Conservation (phyloP, 208 protist genomes). For the Jaenimonas drosophilae region DNA sequence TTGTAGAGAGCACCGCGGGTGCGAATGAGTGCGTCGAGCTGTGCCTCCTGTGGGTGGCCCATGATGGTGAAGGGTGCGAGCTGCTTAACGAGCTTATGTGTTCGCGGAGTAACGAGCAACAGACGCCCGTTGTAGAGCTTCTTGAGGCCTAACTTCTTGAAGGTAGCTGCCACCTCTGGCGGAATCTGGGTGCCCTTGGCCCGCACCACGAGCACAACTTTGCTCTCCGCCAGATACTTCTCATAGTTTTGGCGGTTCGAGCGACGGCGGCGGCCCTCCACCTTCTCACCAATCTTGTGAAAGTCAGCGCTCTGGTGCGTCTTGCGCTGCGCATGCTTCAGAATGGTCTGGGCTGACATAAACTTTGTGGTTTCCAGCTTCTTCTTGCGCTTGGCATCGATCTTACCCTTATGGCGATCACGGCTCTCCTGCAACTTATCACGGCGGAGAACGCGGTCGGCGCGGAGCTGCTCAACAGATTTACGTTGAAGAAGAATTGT, state of each 20-base stretch:
- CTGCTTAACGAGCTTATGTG: slow-evolving; percentile 61
- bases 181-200: slow-evolving; percentile 76
- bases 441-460: slow-evolving; percentile 68
- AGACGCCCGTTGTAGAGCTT: slow-evolving; percentile 79
- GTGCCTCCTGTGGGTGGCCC: slow-evolving; percentile 56
- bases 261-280: slow-evolving; percentile 29
- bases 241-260: slow-evolving; percentile 14
- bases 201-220: slow-evolving; percentile 63
- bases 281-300: slow-evolving; percentile 74
- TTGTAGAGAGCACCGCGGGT: slow-evolving; percentile 74
- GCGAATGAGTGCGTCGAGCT: slow-evolving; percentile 74
- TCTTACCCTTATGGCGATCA: slow-evolving; percentile 66
- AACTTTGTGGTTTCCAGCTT: slow-evolving; percentile 84
- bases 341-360: slow-evolving; percentile 71
- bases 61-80: slow-evolving; percentile 72
- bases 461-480: slow-evolving; percentile 82
- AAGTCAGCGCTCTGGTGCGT: slow-evolving; percentile 56
- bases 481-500: slow-evolving; percentile 87
- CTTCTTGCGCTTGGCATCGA: slow-evolving; percentile 78
- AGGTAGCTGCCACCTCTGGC: slow-evolving; percentile 53
- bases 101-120: slow-evolving; percentile 38
- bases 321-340: slow-evolving; percentile 77
- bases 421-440: slow-evolving; percentile 77
- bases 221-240: slow-evolving; percentile 27
- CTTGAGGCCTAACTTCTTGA: slow-evolving; percentile 40